phyloP scores from a whole-genome alignment of 2,329 filamentous ascomycete species.

The Botrytis medusae region DNA sequence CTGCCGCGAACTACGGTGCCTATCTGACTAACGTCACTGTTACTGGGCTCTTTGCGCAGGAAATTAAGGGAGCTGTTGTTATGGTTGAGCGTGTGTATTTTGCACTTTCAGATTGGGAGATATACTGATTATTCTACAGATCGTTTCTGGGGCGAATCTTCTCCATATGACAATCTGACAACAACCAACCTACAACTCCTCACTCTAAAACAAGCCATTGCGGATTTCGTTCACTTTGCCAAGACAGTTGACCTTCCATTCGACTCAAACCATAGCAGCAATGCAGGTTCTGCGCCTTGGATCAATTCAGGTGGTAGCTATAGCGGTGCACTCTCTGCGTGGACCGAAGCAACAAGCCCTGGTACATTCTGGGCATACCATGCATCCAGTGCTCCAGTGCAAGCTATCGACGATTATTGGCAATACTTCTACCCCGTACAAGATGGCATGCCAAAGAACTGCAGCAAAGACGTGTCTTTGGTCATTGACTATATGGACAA shows the following conservation, averaged over 20 bases:
- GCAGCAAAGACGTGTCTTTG: slow-evolving; percentile 51
- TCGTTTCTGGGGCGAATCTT: slow-evolving; percentile 58
- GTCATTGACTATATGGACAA: slow-evolving; percentile 57
- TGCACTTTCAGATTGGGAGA: neutral
- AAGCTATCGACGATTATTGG: slow-evolving; percentile 58
- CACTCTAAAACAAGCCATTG: slow-evolving; percentile 53
- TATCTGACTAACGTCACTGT: slow-evolving; percentile 53
- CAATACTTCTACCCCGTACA: slow-evolving; percentile 58
- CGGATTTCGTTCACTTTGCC: slow-evolving; percentile 56
- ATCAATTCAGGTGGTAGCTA: slow-evolving; percentile 57
- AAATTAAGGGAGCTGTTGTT: slow-evolving; percentile 53
- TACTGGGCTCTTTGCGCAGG: slow-evolving; percentile 52
- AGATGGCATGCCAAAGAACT: slow-evolving; percentile 58
- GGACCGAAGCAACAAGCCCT: slow-evolving; percentile 52
- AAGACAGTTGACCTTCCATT: slow-evolving; percentile 54
- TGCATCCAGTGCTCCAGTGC: slow-evolving; percentile 54
- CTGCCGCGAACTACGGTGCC: slow-evolving; percentile 47
- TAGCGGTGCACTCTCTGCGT: slow-evolving; percentile 55
- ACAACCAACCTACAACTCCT: slow-evolving; percentile 55
- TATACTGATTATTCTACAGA: slow-evolving; percentile 40
- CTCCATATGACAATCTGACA: slow-evolving; percentile 51
- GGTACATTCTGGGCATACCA: slow-evolving; percentile 62
- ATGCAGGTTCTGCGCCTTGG: slow-evolving; percentile 56
- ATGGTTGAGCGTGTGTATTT: slow-evolving; percentile 51
- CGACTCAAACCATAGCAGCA: slow-evolving; percentile 48